Conservation (phyloP, 306 rosid genomes). For the Medicago truncatula region DNA sequence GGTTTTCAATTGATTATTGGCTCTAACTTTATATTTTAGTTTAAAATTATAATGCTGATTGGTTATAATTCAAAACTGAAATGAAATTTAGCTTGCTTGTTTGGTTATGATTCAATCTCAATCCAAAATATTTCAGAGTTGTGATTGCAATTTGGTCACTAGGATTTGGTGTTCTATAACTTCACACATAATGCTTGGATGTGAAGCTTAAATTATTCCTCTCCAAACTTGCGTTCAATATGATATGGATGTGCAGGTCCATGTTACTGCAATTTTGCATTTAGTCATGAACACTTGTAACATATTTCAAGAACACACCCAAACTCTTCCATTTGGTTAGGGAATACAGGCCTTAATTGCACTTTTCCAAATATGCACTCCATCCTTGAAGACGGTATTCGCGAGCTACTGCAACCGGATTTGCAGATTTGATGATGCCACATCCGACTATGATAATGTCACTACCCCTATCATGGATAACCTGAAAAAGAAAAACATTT, state of each 20-base stretch:
- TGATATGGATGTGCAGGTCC: not conserved
- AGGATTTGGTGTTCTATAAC: not conserved
- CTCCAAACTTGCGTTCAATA: not conserved
- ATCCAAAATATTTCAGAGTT: too few species aligned
- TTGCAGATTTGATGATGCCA: slow-evolving; percentile 78
- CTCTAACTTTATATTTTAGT: not conserved
- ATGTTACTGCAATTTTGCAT: too few species aligned
- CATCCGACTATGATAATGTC: slow-evolving; percentile 91
- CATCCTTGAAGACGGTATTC: slow-evolving; percentile 87
- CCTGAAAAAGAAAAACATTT: slow-evolving; percentile 55
- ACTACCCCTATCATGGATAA: slow-evolving; percentile 73
- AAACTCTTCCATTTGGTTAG: not conserved
- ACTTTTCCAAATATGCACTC: slow-evolving; percentile 77
- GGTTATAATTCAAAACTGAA: not conserved
- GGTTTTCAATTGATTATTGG: not conserved
- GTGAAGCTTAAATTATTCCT: slow-evolving; percentile 23
- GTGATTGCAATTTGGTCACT: not conserved
- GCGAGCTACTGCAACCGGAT: slow-evolving; percentile 67
- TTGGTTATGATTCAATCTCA: too few species aligned
- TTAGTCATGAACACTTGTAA: too few species aligned
- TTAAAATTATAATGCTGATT: too few species aligned
- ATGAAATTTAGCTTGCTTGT: not conserved
- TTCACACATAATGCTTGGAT: slow-evolving; percentile 1
- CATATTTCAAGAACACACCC: not conserved
- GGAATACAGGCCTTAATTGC: slow-evolving; percentile 38